Base-by-base conservation (phyloP, 1,284 basidiomycete species). In the Trametes hirsuta region DNA sequence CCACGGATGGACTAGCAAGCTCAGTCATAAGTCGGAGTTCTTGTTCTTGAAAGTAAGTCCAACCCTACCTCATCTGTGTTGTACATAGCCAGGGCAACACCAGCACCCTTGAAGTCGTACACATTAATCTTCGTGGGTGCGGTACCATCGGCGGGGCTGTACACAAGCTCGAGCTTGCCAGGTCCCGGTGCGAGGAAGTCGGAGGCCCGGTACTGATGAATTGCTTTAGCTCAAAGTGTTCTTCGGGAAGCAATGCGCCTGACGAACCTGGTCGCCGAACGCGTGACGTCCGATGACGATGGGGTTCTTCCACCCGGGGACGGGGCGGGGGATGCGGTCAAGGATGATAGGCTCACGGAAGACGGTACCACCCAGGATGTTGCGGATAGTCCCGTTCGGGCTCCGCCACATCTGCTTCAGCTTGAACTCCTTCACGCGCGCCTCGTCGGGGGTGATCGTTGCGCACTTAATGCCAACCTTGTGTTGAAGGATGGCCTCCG, bases 271-370 rank as follows among this genome's bases (percentile, higher is more conserved):
- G 78, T 98, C 97, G 71, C 97, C 97, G 70, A 95, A 97, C 4
- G 97, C 97, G 77, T 99, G 97, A 71, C 97, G 89, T 47, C 97
- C 97, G 66, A 99, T 98, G 66, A 95, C 82, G 72, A 99, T 99
- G 45, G 97, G 96, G 74, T 98, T 96, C 62, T 86, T 85, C 97
- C 97, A 99, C 53, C 97, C 97, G 21, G 95, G 95, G 42, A 99
- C 85, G 21, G 95, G 94, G 71, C 91, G 92, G 41, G 97, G 97
- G 71, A 99, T 92, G 66, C 90, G 87, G 54, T 90, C 75, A 47
- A 98, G 85, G 72, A 99, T 89, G 78, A 99, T 99, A 67, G 97
- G 97, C 76, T 98, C 97, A 66, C 97, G 91, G 88, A 99, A 99
- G 61, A 99, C 97, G 36, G 97, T 98, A 55, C 97, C 97, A 50